Evolutionary conservation across 768 basidiomycete species (phyloP), one percentile per base, ranked within the genome.

Genomic region (Pleurotus giganteus): DNA sequence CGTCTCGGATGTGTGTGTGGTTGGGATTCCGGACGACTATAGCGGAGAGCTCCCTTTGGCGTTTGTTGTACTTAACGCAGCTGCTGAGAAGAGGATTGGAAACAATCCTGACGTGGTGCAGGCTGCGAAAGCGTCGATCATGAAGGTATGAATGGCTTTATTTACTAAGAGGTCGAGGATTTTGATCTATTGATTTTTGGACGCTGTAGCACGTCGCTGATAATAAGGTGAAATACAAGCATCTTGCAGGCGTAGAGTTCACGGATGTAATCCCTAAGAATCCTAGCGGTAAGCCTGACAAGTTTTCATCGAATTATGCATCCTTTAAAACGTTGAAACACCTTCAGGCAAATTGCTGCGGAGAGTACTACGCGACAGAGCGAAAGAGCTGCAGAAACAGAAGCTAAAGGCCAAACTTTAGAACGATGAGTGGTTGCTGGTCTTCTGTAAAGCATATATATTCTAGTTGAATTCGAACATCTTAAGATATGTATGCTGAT

Each of bases 201-300:
- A 9, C 31, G 13, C 13, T 54, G 12, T 34, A 84, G 83, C 74
- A 79, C 54, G 83, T 84, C 32, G 78, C 80, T 4, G 70, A 74
- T 47, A 78, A 77, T 56, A 85, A 84, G 60, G 71, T 76, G 13
- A 65, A 69, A 11, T 86, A 87, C 63, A 88, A 88, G 62, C 79
- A 74, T 52, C 68, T 87, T 34, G 72, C 74, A 0, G 85, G 84
- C 0, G 80, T 88, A 9, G 78, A 81, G 58, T 78, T 86, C 52
- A 65, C 82, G 4, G 66, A 76, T 39, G 62, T 61, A 11, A 82
- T 88, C 28, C 85, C 85, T 0, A 85, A 78, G 60, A 86, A 82
- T 52, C 83, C 86, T 6, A 84, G 80, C 57, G 86, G 86, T 29
- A 83, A 83, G 49, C 24, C 19, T 24, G 6, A 12, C 12, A 4